Base-by-base conservation (phyloP, 164 flowering plant species). In the Umbellularia californica region DNA sequence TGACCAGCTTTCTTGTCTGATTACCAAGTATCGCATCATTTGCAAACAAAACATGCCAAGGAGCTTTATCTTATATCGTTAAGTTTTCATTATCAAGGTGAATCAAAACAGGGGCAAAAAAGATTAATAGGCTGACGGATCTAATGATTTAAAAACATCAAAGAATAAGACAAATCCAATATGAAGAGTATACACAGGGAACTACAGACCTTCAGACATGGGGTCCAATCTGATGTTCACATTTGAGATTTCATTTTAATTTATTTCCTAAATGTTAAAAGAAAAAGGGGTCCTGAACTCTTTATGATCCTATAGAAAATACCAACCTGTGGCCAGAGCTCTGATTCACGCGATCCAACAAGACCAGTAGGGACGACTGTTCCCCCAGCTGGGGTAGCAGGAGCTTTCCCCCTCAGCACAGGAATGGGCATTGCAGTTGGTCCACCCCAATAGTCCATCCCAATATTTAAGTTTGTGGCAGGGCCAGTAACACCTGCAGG, bases 371-470 rank as follows among this genome's bases (percentile, higher is more conserved):
- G 58, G 70, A 84, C 90, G 22, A 86, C 73, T 80, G 88, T 85
- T 71, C 92, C 91, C 2, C 88, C 78, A 76, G 85, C 89, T 52
- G 88, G 82, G 58, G 93, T 72, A 71, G 92, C 73, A 52, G 93
- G 80, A 65, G 88, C 88, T 75, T 89, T 89, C 71, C 93, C 97
- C 69, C 77, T 88, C 58, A 93, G 74, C 71, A 88, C 85, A 76
- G 97, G 90, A 25, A 86, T 70, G 65, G 87, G 33, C 6, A 94
- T 68, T 72, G 93, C 35, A 74, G 88, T 67, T 66, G 90, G 85
- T 71, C 89, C 79, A 66, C 89, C 90, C 99, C 98, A 95, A 76
- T 95, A 95, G 70, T 95, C 99, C 98, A 95, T 95, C 75, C 99
- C 99, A 73, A 93, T 93, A 76, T 95, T 92, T 76, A 93, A 87